Percentiles rank a stretch among this genome's conserved stretches.
Evolutionary conservation across 768 basidiomycete species (phyloP).

Genomic region (Punctularia strigosozonata): DNA sequence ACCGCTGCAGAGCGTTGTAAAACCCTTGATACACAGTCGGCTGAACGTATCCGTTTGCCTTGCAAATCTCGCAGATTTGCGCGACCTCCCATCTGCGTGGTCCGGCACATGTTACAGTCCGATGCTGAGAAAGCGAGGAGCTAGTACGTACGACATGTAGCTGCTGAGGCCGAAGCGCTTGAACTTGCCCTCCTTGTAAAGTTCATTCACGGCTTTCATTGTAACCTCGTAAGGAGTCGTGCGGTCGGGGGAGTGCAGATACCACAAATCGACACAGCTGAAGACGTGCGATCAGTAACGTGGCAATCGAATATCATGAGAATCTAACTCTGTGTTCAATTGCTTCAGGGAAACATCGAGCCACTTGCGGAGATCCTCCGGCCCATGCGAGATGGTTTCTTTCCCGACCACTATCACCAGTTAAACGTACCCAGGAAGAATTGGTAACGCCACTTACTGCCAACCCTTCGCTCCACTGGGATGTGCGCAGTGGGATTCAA

Average conservation of each 20-base stretch:
- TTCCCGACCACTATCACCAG: too few relatives aligned
- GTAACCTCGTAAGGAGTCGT: constrained; percentile 34
- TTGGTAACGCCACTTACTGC: too few relatives aligned
- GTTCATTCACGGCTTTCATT: constrained; percentile 30
- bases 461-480: too few relatives aligned
- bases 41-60: constrained; percentile 20
- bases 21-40: constrained; percentile 37
- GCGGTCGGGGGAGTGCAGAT: constrained; percentile 33
- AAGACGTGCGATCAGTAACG: too few relatives aligned
- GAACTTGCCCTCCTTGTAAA: constrained; percentile 42
- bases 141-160: constrained; percentile 26
- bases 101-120: too few relatives aligned
- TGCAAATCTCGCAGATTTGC: constrained; percentile 29
- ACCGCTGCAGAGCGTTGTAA: constrained; percentile 30
- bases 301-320: too few relatives aligned
- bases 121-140: too few relatives aligned
- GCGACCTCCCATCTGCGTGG: constrained; percentile 32
- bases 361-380: constrained; percentile 24
- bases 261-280: constrained; percentile 30
- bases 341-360: constrained; percentile 26
- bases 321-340: constrained; percentile 34
- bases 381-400: too few relatives aligned
- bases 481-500: constrained; percentile 32
- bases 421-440: too few relatives aligned
- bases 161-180: constrained; percentile 33